Percentiles rank a stretch among this genome's conserved stretches.
Conservation (phyloP, 139 green algal genomes). For the Tetraselmis striata region DNA sequence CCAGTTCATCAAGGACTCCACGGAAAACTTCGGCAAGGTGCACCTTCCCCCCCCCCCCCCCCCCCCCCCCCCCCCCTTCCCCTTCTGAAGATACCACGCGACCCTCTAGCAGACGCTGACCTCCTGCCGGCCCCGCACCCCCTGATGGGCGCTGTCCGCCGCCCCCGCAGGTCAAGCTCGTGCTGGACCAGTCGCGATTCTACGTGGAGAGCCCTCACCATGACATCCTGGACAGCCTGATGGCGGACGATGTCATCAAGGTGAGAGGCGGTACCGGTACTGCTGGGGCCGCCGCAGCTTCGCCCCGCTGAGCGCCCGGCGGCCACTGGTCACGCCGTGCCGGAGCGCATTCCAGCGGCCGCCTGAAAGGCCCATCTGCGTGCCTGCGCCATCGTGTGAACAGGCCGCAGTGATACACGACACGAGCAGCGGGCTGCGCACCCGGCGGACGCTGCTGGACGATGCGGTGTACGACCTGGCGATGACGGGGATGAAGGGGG, state of each 20-base stretch:
- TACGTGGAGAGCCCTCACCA: constrained; percentile 83
- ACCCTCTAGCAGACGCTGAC: too few species aligned
- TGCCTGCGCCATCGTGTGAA: too few species aligned
- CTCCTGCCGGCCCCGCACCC: neutral
- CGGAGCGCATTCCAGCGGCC: too few species aligned
- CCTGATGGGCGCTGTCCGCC: neutral
- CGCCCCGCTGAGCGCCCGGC: too few species aligned
- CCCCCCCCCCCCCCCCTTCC: too few species aligned
- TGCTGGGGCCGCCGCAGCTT: too few species aligned
- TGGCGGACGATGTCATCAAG: constrained; percentile 43
- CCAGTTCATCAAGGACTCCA: constrained; percentile 80
- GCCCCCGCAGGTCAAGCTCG: constrained; percentile 79
- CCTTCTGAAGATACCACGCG: too few species aligned
- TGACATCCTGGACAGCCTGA: constrained; percentile 65
- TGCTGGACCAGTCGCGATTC: constrained; percentile 91
- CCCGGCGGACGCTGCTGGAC: constrained; percentile 26
- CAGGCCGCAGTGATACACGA: neutral
- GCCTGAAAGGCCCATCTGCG: too few species aligned
- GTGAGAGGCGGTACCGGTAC: too few species aligned
- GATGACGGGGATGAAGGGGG: neutral
- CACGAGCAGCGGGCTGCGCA: neutral
- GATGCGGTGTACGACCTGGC: constrained; percentile 36
- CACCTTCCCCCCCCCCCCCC: too few species aligned
- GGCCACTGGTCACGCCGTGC: too few species aligned
- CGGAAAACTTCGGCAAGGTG: constrained; percentile 93